phyloP scores from a whole-genome alignment of 768 basidiomycete species.

The Naganishia kalamii region DNA sequence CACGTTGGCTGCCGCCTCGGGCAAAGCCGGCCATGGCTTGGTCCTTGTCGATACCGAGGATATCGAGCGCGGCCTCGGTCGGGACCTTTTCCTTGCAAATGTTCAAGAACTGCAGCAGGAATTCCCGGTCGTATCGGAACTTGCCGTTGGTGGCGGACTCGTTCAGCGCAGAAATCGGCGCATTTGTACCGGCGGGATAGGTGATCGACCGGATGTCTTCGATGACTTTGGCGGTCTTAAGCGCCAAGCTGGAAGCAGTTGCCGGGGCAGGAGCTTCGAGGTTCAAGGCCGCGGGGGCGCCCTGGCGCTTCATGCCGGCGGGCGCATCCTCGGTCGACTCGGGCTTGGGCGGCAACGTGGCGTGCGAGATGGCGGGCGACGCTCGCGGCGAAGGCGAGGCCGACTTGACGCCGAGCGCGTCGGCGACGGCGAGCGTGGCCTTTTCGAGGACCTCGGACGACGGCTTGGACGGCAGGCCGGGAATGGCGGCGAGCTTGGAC shows the following conservation, averaged over 20 bases:
- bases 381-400: conserved; percentile 32
- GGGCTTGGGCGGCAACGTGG: conserved; percentile 41
- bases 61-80: conserved; percentile 76
- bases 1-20: conserved; percentile 53
- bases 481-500: not conserved
- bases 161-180: conserved; percentile 80
- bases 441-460: conserved; percentile 10
- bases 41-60: conserved; percentile 75
- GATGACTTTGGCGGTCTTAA: conserved; percentile 77
- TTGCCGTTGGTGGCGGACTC: conserved; percentile 75
- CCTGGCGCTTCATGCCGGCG: conserved; percentile 4
- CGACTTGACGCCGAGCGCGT: not conserved
- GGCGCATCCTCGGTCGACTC: conserved; percentile 22
- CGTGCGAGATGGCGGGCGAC: conserved; percentile 32
- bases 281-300: conserved; percentile 33
- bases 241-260: conserved; percentile 40
- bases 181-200: conserved; percentile 76
- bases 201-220: conserved; percentile 68
- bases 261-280: conserved; percentile 28
- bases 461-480: conserved; percentile 22
- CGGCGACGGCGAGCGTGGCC: conserved; percentile 6
- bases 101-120: conserved; percentile 92
- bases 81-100: conserved; percentile 94
- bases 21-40: conserved; percentile 47
- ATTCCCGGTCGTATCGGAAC: conserved; percentile 96